Conservation (phyloP, 140 eudicot genomes). For the Artemisia princeps region DNA sequence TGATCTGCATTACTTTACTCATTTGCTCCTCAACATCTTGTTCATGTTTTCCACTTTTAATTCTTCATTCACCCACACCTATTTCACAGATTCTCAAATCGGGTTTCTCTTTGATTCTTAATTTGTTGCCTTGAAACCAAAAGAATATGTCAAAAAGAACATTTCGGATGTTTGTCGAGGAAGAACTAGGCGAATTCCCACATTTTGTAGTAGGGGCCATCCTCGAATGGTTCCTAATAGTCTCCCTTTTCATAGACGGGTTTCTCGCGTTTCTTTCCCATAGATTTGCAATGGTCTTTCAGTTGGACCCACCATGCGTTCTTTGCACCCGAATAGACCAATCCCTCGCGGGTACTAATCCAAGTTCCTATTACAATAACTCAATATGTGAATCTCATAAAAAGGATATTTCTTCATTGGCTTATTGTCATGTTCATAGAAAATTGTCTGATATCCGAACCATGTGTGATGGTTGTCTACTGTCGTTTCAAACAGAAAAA, state of each 20-base stretch:
- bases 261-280: slow-evolving; percentile 49
- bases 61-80: not conserved
- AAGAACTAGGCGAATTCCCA: slow-evolving; percentile 60
- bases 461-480: slow-evolving; percentile 90
- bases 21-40: not conserved
- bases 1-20: slow-evolving; percentile 27
- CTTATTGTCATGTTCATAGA: slow-evolving; percentile 72
- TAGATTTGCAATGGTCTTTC: slow-evolving; percentile 56
- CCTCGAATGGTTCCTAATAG: slow-evolving; percentile 68
- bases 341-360: slow-evolving; percentile 33
- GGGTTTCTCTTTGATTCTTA: not conserved
- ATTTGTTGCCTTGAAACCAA: not conserved
- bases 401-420: slow-evolving; percentile 78
- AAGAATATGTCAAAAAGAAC: slow-evolving; percentile 39
- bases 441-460: slow-evolving; percentile 59
- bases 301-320: slow-evolving; percentile 60
- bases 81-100: not conserved
- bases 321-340: slow-evolving; percentile 85
- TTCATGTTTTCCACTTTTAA: no score
- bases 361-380: slow-evolving; percentile 50
- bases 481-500: slow-evolving; percentile 68
- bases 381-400: slow-evolving; percentile 82
- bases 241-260: slow-evolving; percentile 56
- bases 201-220: slow-evolving; percentile 53
- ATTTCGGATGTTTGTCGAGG: slow-evolving; percentile 45